These are phyloP conservation scores for Geranium brycei DNA, from an alignment of 345 rosid genomes.

Conservation along the genomic window DNA sequence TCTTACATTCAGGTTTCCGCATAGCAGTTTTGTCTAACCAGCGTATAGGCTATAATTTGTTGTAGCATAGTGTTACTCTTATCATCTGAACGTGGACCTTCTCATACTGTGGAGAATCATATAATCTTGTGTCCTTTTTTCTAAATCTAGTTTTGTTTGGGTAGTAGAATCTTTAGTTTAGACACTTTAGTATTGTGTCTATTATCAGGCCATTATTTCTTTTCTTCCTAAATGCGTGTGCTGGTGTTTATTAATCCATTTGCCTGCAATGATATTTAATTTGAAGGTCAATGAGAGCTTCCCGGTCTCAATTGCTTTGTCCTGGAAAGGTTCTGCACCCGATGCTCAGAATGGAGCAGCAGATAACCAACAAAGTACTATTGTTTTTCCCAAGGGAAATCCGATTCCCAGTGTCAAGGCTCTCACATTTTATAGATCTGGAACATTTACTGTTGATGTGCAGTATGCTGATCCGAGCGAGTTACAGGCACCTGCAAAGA, in stretches of 20 bases:
- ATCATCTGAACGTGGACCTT: too few relatives aligned
- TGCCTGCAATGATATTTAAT: neutral
- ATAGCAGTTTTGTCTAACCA: too few relatives aligned
- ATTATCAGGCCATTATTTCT: neutral
- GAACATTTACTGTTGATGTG: slow-evolving; percentile 76
- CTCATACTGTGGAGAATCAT: too few relatives aligned
- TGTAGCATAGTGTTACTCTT: too few relatives aligned
- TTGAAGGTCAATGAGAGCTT: slow-evolving; percentile 80
- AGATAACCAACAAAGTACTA: slow-evolving; percentile 68
- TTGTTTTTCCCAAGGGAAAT: slow-evolving; percentile 88
- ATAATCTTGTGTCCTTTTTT: too few relatives aligned
- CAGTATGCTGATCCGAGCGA: slow-evolving; percentile 55
- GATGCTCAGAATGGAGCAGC: slow-evolving; percentile 53
- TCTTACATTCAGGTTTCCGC: too few relatives aligned
- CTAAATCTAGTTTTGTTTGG: too few relatives aligned
- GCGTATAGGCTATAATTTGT: too few relatives aligned
- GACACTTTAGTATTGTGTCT: too few relatives aligned
- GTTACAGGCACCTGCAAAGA: slow-evolving; percentile 56
- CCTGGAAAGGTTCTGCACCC: slow-evolving; percentile 70
- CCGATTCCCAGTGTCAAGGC: slow-evolving; percentile 79
- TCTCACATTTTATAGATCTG: slow-evolving; percentile 64
- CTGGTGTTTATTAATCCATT: neutral
- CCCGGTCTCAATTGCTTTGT: slow-evolving; percentile 61
- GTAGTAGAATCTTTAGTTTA: too few relatives aligned
- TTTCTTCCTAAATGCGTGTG: neutral